These are phyloP conservation scores for Kalaharituber pfeilii DNA, from an alignment of 2,329 filamentous ascomycete genomes.

Conservation along the genomic window DNA sequence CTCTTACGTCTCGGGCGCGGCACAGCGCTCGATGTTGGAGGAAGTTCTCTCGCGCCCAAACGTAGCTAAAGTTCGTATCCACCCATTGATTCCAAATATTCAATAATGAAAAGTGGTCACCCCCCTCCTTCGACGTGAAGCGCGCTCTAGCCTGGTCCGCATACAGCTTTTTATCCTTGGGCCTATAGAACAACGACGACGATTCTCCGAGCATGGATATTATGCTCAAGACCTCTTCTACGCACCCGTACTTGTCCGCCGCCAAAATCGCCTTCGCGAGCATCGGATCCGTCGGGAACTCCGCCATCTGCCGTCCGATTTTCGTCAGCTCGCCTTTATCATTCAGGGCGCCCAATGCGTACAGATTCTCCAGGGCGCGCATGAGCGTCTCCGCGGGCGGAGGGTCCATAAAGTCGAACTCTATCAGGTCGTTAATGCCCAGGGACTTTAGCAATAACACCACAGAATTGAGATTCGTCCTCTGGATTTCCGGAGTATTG, in stretches of 20 bases:
- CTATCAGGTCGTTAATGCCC: conserved; percentile 77
- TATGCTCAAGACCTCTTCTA: conserved; percentile 79
- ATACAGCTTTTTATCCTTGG: conserved; percentile 94
- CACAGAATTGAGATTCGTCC: conserved; percentile 69
- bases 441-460: conserved; percentile 76
- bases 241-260: conserved; percentile 77
- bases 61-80: conserved; percentile 69
- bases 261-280: conserved; percentile 76
- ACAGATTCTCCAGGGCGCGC: conserved; percentile 73
- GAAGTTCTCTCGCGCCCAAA: conserved; percentile 89
- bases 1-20: conserved; percentile 74
- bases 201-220: conserved; percentile 89
- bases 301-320: conserved; percentile 81
- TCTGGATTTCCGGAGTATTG: conserved; percentile 81
- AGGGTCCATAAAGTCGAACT: conserved; percentile 93
- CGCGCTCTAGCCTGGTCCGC: conserved; percentile 77
- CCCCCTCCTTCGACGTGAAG: conserved; percentile 79
- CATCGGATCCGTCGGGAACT: conserved; percentile 87
- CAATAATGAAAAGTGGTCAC: conserved; percentile 72
- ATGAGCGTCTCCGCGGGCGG: conserved; percentile 82
- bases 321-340: conserved; percentile 79
- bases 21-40: conserved; percentile 79
- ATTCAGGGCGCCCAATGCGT: conserved; percentile 76
- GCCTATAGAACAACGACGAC: conserved; percentile 77
- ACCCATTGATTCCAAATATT: conserved; percentile 96